phyloP scores from a whole-genome alignment of 192 early-diverging fungal species.

The Diversispora eburnea region DNA sequence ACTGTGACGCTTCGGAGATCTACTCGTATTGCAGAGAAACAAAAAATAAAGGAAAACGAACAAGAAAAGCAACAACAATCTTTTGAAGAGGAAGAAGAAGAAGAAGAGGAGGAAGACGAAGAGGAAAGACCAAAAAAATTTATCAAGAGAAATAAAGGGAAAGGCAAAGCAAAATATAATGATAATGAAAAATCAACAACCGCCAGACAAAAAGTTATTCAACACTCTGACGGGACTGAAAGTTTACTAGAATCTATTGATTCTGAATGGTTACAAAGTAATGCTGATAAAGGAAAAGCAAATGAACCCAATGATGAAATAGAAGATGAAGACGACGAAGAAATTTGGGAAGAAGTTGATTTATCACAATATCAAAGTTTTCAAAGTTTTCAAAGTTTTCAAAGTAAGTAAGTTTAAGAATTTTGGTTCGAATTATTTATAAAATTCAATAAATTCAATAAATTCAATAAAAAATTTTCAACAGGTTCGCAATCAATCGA shows the following conservation, averaged over 20 bases:
- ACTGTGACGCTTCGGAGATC: no score
- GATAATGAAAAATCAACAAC: neutral
- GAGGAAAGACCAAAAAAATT: no score
- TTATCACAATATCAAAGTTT: constrained; percentile 23
- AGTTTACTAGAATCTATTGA: constrained; percentile 22
- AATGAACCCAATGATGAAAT: constrained; percentile 37
- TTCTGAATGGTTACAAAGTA: neutral
- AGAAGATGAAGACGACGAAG: no score
- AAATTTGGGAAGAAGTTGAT: constrained; percentile 43
- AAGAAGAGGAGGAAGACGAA: no score
- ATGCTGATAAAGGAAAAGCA: constrained; percentile 12
- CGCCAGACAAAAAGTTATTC: neutral
- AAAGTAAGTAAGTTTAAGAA: neutral
- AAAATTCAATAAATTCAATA: neutral
- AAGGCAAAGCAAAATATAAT: neutral
- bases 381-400: neutral
- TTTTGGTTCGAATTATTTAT: neutral
- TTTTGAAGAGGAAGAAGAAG: no score
- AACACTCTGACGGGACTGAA: constrained; percentile 11
- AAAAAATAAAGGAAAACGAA: no score
- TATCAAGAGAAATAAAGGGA: no score
- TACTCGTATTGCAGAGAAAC: no score
- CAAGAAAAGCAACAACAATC: no score
- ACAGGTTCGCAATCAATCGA: neutral
- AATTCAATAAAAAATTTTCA: neutral